Conservation (phyloP, 2,329 filamentous ascomycete species). For the Exophiala sp. region DNA sequence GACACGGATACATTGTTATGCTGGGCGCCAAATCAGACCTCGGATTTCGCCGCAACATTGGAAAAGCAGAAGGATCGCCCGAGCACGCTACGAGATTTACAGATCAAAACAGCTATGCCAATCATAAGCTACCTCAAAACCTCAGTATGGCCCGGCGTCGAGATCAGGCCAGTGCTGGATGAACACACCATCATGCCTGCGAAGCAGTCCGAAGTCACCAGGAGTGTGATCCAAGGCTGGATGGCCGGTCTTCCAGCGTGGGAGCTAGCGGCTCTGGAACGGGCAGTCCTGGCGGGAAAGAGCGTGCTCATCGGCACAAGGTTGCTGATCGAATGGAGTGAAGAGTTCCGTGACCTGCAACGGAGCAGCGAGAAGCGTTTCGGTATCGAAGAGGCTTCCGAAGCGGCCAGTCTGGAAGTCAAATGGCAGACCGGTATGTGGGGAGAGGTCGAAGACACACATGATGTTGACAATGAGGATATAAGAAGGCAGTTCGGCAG, state of each 20-base stretch:
- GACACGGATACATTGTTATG: constrained; percentile 90
- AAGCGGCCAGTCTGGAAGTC: constrained; percentile 77
- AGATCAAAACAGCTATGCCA: constrained; percentile 65
- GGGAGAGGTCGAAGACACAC: constrained; percentile 97
- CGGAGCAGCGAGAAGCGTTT: constrained; percentile 50
- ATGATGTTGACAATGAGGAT: constrained; percentile 94
- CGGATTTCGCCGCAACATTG: constrained; percentile 48
- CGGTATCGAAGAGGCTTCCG: constrained; percentile 77
- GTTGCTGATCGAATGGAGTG: constrained; percentile 82
- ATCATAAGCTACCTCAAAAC: constrained; percentile 69
- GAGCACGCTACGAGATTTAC: constrained; percentile 65
- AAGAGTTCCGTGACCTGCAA: constrained; percentile 59
- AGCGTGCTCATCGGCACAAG: constrained; percentile 74
- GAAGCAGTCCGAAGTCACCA: constrained; percentile 70
- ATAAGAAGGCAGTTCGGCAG: constrained; percentile 82
- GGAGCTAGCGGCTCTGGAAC: constrained; percentile 83
- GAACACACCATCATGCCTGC: constrained; percentile 70
- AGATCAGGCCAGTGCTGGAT: constrained; percentile 77
- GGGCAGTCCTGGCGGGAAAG: constrained; percentile 80
- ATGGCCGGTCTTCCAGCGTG: constrained; percentile 67
- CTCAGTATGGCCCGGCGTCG: constrained; percentile 78
- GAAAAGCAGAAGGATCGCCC: constrained; percentile 46
- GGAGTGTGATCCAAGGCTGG: constrained; percentile 75
- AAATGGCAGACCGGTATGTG: constrained; percentile 85
- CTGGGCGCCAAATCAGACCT: constrained; percentile 65